Conservation (phyloP, 2,329 filamentous ascomycete species). For the Fusarium tjaetaba region DNA sequence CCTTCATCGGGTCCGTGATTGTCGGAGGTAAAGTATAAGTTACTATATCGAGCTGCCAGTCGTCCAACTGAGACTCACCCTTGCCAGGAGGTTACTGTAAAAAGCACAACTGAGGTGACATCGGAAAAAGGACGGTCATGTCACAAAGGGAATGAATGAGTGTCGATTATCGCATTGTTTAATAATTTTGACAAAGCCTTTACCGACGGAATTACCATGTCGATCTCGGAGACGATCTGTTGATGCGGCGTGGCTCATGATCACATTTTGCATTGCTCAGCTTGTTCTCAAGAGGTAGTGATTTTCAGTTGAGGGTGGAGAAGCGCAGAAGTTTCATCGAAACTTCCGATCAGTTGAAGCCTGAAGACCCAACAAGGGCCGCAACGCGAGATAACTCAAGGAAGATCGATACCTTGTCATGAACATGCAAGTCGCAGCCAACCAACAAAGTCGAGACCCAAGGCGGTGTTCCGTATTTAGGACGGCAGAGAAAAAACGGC, state of each 20-base stretch:
- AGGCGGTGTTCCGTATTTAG: slow-evolving; percentile 20
- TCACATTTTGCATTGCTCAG: slow-evolving; percentile 15
- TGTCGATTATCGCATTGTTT: slow-evolving; percentile 13
- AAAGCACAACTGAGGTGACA: slow-evolving; percentile 17
- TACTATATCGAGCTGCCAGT: slow-evolving; percentile 39
- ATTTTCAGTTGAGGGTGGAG: background rate
- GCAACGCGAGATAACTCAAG: background rate
- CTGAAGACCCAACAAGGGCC: background rate
- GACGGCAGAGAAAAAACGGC: slow-evolving; percentile 1
- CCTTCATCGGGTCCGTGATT: slow-evolving; percentile 7
- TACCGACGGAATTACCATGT: slow-evolving; percentile 14
- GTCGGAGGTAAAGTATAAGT: slow-evolving; percentile 26
- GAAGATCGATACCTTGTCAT: background rate
- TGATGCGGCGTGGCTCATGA: slow-evolving; percentile 11
- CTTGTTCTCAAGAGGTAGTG: slow-evolving; percentile 9
- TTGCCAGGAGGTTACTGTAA: slow-evolving; percentile 1
- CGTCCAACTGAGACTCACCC: slow-evolving; percentile 23
- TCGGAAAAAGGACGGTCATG: background rate
- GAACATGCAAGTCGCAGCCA: slow-evolving; percentile 1
- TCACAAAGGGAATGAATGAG: background rate
- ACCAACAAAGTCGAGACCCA: slow-evolving; percentile 11
- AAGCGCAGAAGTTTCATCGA: slow-evolving; percentile 20
- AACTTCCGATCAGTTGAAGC: background rate
- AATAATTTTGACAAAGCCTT: slow-evolving; percentile 25
- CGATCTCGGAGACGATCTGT: slow-evolving; percentile 23